These are phyloP conservation scores for Ogataea ganodermae DNA, from an alignment of 805 yeast species.

Conservation along the genomic window DNA sequence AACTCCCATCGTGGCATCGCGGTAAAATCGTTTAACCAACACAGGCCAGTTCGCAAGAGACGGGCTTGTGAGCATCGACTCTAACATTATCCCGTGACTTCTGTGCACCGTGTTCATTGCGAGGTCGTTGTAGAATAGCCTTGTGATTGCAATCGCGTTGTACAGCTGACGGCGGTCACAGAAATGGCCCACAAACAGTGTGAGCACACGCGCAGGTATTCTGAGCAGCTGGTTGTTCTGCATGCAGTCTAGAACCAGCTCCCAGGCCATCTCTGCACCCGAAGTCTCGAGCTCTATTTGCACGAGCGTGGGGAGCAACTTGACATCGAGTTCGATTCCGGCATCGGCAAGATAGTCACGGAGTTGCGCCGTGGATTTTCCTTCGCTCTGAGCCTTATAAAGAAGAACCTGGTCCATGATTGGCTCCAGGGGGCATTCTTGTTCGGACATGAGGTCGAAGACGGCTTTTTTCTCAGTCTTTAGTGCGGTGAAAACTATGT, in stretches of 20 bases:
- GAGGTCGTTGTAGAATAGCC: constrained; percentile 15
- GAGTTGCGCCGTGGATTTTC: constrained; percentile 8
- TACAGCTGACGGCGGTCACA: constrained; percentile 17
- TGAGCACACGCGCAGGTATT: constrained; percentile 12
- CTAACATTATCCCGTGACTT: constrained; percentile 16
- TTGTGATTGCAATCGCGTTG: constrained; percentile 26
- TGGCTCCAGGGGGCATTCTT: constrained; percentile 14
- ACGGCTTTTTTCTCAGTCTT: constrained; percentile 11
- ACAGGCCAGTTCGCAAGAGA: constrained; percentile 23
- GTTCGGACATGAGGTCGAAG: constrained; percentile 12
- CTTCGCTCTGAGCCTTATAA: constrained; percentile 6
- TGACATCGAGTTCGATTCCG: constrained; percentile 3
- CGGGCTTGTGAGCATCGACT: constrained; percentile 12
- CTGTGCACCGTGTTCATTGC: constrained; percentile 18
- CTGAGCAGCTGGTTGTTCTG: not conserved
- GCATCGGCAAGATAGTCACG: not conserved
- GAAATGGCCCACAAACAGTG: constrained; percentile 21
- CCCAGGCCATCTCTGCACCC: constrained; percentile 20
- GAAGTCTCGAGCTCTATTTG: constrained; percentile 9
- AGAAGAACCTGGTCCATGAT: constrained; percentile 15
- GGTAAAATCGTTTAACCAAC: constrained; percentile 21
- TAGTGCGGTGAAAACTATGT: constrained; percentile 19
- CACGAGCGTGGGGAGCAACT: constrained; percentile 16
- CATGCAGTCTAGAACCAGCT: constrained; percentile 6
- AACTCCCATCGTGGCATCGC: constrained; percentile 18